Evolutionary conservation across 228 moss, liverwort and hornwort genomes (phyloP).

Genomic region (Sphagnum magellanicum): DNA sequence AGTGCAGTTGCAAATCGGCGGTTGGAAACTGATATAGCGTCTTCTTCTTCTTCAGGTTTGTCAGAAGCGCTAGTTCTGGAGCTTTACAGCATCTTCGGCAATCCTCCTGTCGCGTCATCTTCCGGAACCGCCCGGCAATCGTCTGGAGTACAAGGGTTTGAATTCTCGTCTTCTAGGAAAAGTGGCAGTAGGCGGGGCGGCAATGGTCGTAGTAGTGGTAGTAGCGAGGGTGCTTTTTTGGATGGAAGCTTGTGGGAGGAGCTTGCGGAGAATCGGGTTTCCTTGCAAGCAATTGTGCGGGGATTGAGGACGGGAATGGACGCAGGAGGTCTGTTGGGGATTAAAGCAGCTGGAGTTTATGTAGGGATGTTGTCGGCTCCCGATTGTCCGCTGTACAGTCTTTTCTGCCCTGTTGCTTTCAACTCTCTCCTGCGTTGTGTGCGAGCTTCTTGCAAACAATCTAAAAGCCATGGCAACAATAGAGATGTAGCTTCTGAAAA

Average conservation of each 20-base stretch:
- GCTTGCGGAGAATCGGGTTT: conserved; percentile 27
- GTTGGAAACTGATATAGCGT: background rate
- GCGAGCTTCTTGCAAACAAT: conserved; percentile 24
- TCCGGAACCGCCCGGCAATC: too few species aligned
- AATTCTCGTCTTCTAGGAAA: too few species aligned
- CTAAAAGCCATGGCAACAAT: background rate
- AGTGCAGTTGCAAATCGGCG: conserved; percentile 4
- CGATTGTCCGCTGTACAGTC: conserved; percentile 48
- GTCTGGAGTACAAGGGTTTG: too few species aligned
- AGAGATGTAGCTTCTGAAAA: conserved; percentile 4
- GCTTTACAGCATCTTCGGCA: conserved; percentile 20
- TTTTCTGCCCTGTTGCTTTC: conserved; percentile 44
- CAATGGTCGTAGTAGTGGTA: background rate
- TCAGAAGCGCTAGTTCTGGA: conserved; percentile 5
- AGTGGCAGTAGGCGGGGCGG: too few species aligned
- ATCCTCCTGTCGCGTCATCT: background rate
- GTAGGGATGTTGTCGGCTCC: conserved; percentile 29
- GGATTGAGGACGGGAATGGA: conserved; percentile 31
- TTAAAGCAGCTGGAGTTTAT: conserved; percentile 36
- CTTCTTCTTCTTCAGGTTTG: conserved; percentile 6
- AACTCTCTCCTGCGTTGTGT: conserved; percentile 34
- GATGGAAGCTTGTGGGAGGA: conserved; percentile 37
- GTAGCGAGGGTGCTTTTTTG: conserved; percentile 2
- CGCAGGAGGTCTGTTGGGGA: conserved; percentile 17
- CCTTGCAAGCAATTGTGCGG: conserved; percentile 24